Evolutionary conservation across 345 rosid species (phyloP), one percentile per base, ranked within the genome.

Genomic region (Euphorbia pulcherrima): DNA sequence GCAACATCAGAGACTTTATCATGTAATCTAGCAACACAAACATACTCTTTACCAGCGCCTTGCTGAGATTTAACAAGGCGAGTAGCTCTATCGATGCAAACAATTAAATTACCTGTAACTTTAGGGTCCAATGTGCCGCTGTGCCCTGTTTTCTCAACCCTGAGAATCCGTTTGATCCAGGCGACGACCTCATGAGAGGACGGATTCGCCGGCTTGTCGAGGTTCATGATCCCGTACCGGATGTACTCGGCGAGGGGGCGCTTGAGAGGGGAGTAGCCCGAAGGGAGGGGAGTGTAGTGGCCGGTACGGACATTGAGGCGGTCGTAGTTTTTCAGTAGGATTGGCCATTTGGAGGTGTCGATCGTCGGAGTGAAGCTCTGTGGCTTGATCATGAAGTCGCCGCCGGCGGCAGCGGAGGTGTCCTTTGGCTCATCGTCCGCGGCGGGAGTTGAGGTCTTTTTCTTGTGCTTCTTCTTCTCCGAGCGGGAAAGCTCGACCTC

Each of bases 171-270:
- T 67, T 93, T 93, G 50, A 93, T 91, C 98, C 97, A 93, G 9
- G 98, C 98, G 12, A 93, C 98, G 24, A 93, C 98, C 81, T 93
- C 98, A 39, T 93, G 98, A 0, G 98, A 93, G 16, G 98, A 93
- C 0, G 98, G 98, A 70, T 93, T 93, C 18, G 98, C 87, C 0
- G 98, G 98, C 62, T 93, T 93, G 50, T 93, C 98, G 13, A 93
- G 96, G 63, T 93, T 93, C 64, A 93, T 60, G 40, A 93, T 50
- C 13, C 98, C 97, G 75, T 93, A 93, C 78, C 87, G 81, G 78
- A 90, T 81, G 76, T 92, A 92, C 11, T 90, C 96, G 28, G 74
- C 81, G 4, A 90, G 83, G 0, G 98, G 98, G 0, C 97, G 96
- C 67, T 90, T 92, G 61, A 92, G 92, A 8, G 98, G 98, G 23